phyloP scores from a whole-genome alignment of 768 basidiomycete genomes.

The Kwoniella europaea region DNA sequence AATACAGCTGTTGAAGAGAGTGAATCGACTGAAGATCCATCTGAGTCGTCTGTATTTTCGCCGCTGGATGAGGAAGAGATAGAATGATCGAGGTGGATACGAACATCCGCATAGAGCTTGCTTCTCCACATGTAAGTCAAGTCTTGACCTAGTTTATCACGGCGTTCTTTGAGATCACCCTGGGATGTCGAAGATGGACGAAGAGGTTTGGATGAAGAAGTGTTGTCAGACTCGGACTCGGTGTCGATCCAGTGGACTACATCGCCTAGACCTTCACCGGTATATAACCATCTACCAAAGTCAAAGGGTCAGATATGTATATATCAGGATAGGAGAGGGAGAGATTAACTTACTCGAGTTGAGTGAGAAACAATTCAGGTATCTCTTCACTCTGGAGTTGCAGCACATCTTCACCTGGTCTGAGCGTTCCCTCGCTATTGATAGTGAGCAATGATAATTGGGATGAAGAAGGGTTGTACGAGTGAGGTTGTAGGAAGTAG shows the following conservation, averaged over 20 bases:
- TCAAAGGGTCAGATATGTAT: background rate
- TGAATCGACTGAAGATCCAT: slow-evolving; percentile 34
- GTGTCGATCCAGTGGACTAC: slow-evolving; percentile 61
- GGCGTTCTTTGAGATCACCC: slow-evolving; percentile 64
- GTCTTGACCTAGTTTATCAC: slow-evolving; percentile 89
- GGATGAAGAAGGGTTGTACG: background rate
- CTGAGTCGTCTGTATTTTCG: slow-evolving; percentile 34
- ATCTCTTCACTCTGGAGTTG: slow-evolving; percentile 60
- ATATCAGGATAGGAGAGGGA: background rate
- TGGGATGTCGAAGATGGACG: slow-evolving; percentile 42
- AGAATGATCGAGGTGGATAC: slow-evolving; percentile 66
- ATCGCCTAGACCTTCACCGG: slow-evolving; percentile 78
- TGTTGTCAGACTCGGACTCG: slow-evolving; percentile 63
- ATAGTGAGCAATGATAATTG: background rate
- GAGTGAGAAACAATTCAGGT: slow-evolving; percentile 80
- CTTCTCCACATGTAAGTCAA: slow-evolving; percentile 96
- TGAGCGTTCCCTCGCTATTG: background rate
- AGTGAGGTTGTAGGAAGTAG: slow-evolving; percentile 5
- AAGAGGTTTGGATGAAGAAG: slow-evolving; percentile 61
- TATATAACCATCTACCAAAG: slow-evolving; percentile 70
- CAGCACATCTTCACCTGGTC: background rate
- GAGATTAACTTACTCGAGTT: slow-evolving; percentile 69
- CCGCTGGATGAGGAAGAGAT: slow-evolving; percentile 7
- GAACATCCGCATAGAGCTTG: slow-evolving; percentile 88
- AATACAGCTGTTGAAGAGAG: slow-evolving; percentile 75